phyloP scores from a whole-genome alignment of 805 yeast genomes.

The Myxozyma neglecta region DNA sequence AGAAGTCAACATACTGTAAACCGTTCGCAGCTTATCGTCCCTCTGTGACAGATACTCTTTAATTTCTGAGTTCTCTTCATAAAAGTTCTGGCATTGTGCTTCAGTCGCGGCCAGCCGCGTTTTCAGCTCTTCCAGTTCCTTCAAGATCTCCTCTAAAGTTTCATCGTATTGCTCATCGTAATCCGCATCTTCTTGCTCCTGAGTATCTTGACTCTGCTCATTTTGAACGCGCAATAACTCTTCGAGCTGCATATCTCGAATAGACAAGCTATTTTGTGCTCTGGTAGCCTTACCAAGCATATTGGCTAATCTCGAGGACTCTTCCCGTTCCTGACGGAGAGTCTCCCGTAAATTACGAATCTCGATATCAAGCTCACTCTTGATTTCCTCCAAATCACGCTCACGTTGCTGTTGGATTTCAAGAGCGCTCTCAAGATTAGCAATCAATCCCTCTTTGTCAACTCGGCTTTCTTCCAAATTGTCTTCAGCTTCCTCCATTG shows the following conservation, averaged over 20 bases:
- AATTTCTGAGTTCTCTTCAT: slow-evolving; percentile 2
- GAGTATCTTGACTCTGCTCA: background rate
- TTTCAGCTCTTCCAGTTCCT: slow-evolving; percentile 1
- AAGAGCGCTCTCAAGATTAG: slow-evolving; percentile 22
- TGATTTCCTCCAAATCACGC: slow-evolving; percentile 26
- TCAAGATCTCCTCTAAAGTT: slow-evolving; percentile 1
- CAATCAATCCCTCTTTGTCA: slow-evolving; percentile 26
- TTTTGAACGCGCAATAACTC: slow-evolving; percentile 3
- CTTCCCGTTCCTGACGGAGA: slow-evolving; percentile 14
- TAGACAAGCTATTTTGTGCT: background rate
- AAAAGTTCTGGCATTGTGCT: background rate
- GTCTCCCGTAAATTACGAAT: slow-evolving; percentile 21
- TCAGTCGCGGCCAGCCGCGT: slow-evolving; percentile 10
- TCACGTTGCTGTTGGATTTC: slow-evolving; percentile 41
- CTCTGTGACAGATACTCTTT: background rate
- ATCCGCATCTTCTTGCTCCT: background rate
- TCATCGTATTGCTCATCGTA: slow-evolving; percentile 1
- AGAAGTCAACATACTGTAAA: slow-evolving; percentile 1
- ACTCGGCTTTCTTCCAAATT: slow-evolving; percentile 21
- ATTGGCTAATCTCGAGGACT: background rate
- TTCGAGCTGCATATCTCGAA: slow-evolving; percentile 2
- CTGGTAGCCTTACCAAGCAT: slow-evolving; percentile 3
- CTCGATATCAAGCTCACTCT: slow-evolving; percentile 18
- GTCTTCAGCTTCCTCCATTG: slow-evolving; percentile 49
- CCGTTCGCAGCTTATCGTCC: background rate